A percentile compares a stretch with the other conserved stretches of the same genome.
phyloP scores from a whole-genome alignment of 2,329 filamentous ascomycete species.

The Geosmithia flava region DNA sequence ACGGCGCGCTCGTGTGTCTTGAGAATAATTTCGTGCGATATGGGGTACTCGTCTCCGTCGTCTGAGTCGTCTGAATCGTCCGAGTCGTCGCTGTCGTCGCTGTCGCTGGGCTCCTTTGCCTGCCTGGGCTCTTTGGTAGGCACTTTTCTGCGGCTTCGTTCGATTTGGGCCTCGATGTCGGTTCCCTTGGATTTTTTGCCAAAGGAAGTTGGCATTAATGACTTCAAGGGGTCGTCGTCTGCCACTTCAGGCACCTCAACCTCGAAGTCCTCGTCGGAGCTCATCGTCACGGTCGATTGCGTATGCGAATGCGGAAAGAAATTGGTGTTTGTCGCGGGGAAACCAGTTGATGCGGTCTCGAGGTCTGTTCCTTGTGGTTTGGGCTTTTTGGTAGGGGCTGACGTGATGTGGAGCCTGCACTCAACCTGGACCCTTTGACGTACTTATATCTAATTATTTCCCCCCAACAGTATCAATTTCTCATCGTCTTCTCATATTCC shows the following conservation, averaged over 20 bases:
- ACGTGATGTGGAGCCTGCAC: neutral
- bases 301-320: slow-evolving; percentile 4
- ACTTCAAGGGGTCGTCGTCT: slow-evolving; percentile 57
- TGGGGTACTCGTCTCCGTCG: slow-evolving; percentile 78
- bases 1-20: slow-evolving; percentile 87
- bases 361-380: neutral
- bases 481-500: no score
- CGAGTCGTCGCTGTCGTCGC: slow-evolving; percentile 34
- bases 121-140: slow-evolving; percentile 9
- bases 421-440: neutral
- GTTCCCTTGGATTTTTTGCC: slow-evolving; percentile 67
- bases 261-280: slow-evolving; percentile 46
- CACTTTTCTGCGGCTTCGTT: slow-evolving; percentile 53
- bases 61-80: slow-evolving; percentile 57
- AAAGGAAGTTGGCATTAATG: slow-evolving; percentile 72
- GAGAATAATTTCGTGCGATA: slow-evolving; percentile 84
- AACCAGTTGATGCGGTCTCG: neutral
- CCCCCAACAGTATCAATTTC: neutral
- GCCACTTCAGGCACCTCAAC: slow-evolving; percentile 41
- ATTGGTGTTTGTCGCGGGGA: neutral
- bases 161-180: slow-evolving; percentile 70
- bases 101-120: slow-evolving; percentile 30
- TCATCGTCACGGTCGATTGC: slow-evolving; percentile 27
- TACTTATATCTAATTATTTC: neutral
- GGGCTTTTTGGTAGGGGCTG: neutral